phyloP scores from a whole-genome alignment of 257 asterid species.

The Solanum corneliomulleri region DNA sequence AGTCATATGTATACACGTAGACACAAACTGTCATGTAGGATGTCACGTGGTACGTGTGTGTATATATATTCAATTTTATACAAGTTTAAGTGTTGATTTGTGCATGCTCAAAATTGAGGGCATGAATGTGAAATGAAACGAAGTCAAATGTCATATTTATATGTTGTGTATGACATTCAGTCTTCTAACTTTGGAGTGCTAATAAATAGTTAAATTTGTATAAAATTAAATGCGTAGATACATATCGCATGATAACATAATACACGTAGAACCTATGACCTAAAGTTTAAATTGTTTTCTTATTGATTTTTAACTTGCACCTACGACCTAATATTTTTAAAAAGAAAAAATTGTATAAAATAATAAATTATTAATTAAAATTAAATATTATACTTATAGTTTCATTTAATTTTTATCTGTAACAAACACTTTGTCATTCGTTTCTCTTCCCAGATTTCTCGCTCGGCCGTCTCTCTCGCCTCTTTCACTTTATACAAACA shows the following conservation, averaged over 20 bases:
- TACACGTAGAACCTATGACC: not conserved
- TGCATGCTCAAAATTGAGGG: not conserved
- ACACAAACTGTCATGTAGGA: not conserved
- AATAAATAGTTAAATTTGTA: not conserved
- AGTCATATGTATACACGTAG: not conserved
- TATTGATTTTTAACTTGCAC: not conserved
- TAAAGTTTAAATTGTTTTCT: not conserved
- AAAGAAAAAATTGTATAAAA: too few species aligned
- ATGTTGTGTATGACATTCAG: not conserved
- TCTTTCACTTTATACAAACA: too few species aligned
- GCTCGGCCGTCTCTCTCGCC: too few species aligned
- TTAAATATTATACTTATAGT: too few species aligned
- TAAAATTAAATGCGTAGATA: not conserved
- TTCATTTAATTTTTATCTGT: too few species aligned
- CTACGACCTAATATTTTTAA: not conserved
- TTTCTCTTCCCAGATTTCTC: too few species aligned
- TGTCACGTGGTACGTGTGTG: not conserved
- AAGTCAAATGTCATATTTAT: not conserved
- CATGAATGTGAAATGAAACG: not conserved
- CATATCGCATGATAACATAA: not conserved
- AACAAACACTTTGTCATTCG: too few species aligned
- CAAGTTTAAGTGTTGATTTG: not conserved
- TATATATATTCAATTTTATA: too few species aligned
- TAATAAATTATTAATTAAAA: too few species aligned
- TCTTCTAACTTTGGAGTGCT: not conserved